Evolutionary conservation across 768 basidiomycete species (phyloP), one percentile per base, ranked within the genome.

Genomic region (Lentinula lateritia): DNA sequence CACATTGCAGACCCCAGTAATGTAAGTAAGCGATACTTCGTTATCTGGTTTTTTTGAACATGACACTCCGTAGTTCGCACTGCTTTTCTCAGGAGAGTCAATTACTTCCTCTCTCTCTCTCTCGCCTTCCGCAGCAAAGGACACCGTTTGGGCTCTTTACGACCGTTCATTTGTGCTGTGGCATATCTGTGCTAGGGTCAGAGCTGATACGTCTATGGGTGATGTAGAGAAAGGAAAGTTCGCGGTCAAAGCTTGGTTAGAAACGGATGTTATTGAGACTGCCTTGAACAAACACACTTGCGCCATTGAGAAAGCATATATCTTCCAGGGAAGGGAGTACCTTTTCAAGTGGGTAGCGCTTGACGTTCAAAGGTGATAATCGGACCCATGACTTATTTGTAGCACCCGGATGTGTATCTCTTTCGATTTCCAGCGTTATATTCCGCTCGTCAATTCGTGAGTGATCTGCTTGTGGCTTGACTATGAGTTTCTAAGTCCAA

Each of bases 81-180:
- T 91, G n/a, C 73, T 92, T 20, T 91, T 92, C 70, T 85, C 88
- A 6, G 89, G 88, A n/a, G 89, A 91, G 72, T 78, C 82, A 12
- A 72, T 84, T 28, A 72, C 70, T 2, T 73, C 72, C 34, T 77
- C 74, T 9, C 75, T 75, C 10, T 45, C 66, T 20, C 60, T 72
- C 18, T 63, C 68, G 59, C 75, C 81, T 3, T 74, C 80, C 8
- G 23, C 20, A 7, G 55, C 55, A 6, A 90, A 88, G 70, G 83
- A 89, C 59, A 86, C 86, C 5, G 76, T 91, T 20, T 92, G 87
- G 89, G 88, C 87, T n/a, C 74, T 91, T 56, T 83, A 87, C 67
- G 83, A 87, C 66, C 84, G 88, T 50, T 77, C 82, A 6, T 85
- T 87, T 74, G 73, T 92, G 20, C 74, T 91, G 39, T 92, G 90